Percentiles rank a stretch among this genome's conserved stretches.
These are phyloP conservation scores for Fomes fomentarius DNA, from an alignment of 1,284 basidiomycete genomes.

Conservation along the genomic window DNA sequence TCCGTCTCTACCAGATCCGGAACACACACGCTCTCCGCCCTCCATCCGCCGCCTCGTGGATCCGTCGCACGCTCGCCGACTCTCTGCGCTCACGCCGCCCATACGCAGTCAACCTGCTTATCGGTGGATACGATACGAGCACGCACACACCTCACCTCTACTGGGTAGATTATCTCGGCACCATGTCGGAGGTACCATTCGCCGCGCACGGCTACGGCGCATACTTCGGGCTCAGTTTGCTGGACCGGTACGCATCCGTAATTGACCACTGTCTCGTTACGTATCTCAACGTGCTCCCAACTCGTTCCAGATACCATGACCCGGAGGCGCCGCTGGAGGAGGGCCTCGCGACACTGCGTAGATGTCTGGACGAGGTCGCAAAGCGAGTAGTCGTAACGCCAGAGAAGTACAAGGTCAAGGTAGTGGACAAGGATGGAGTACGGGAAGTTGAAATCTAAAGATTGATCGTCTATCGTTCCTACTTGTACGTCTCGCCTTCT, in stretches of 20 bases:
- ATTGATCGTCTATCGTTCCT: too few relatives aligned
- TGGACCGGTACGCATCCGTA: constrained; percentile 74
- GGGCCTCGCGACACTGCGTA: constrained; percentile 81
- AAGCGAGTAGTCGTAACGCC: constrained; percentile 86
- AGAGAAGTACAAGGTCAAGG: constrained; percentile 50
- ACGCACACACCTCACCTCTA: constrained; percentile 77
- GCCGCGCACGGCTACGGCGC: constrained; percentile 95
- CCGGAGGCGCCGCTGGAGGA: constrained; percentile 85
- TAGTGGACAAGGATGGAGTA: too few relatives aligned
- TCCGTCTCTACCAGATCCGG: constrained; percentile 95
- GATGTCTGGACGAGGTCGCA: constrained; percentile 88
- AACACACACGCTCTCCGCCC: constrained; percentile 90
- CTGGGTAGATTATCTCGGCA: constrained; percentile 97
- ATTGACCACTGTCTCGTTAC: too few relatives aligned
- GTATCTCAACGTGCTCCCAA: too few relatives aligned
- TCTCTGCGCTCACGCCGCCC: constrained; percentile 88
- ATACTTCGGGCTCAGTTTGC: constrained; percentile 90
- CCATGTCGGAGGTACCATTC: constrained; percentile 87
- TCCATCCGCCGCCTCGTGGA: constrained; percentile 91
- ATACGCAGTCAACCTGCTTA: constrained; percentile 91
- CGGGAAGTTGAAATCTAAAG: too few relatives aligned
- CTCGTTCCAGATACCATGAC: constrained; percentile 63
- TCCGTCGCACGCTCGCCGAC: constrained; percentile 88
- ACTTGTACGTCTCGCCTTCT: constrained; percentile 5
- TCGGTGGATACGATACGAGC: constrained; percentile 89